Evolutionary conservation across 257 asterid species (phyloP), one percentile per base, ranked within the genome.

Genomic region (Jacaranda mimosifolia): DNA sequence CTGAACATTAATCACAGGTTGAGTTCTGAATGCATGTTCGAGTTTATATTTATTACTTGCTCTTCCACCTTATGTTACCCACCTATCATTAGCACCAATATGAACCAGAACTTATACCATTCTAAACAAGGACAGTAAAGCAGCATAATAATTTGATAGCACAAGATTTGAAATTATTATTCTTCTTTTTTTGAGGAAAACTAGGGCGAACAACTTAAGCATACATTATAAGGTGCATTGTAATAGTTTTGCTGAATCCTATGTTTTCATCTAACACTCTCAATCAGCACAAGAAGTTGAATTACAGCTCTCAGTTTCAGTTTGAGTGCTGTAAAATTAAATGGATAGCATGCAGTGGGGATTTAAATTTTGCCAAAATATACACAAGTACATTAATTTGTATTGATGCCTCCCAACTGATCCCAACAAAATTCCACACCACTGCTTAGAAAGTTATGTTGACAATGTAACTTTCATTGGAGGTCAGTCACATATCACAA

Each of bases 381-480:
- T 67, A 52, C 58, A 38, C 32, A 10, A 59, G 35, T 66, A 55
- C 14, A 35, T 35, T 7, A 45, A 18, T 68, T 17, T 14, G 53
- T 3, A 17, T 66, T 36, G 80, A 48, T 38, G 80, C 59, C 52
- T 73, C 75, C 69, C 46, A 48, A 53, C 73, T 46, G 63, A 62
- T 40, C 76, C 32, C 62, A 52, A 70, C 62, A 52, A 70, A 75
- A 39, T 18, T 63, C 70, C 38, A 10, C 66, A 51, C 35, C 9
- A 26, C 49, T 73, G 48, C 79, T 65, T 8, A 65, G 36, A 51
- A 39, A 38, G n/a, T 12, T 58, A 35, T 39, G 26, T 58, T 26
- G 56, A 68, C 56, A 66, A 21, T 53, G 78, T 68, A 76, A 59
- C 45, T 21, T 51, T 8, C 58, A 46, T 63, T 17, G 63, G 10